A percentile compares a stretch with the other conserved stretches of the same genome.
Evolutionary conservation across 768 basidiomycete genomes (phyloP).

Genomic region (Rubroboletus satanas): DNA sequence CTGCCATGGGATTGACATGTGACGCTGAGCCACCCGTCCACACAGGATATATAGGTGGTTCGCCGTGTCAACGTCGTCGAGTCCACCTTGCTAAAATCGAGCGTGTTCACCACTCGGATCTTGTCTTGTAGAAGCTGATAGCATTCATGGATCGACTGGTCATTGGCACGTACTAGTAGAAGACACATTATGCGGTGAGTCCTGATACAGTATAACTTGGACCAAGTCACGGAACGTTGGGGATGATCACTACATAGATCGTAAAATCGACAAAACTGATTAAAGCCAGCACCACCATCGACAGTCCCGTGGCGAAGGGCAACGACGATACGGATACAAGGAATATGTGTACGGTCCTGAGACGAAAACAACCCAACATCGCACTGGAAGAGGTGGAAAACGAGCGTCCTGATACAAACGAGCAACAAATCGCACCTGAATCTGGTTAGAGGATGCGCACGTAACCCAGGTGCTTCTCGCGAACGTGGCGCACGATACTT

Average conservation of each 20-base stretch:
- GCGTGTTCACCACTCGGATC: too few relatives aligned
- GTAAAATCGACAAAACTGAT: too few relatives aligned
- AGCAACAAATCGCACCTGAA: not conserved
- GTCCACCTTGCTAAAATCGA: not conserved
- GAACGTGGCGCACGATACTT: conserved; percentile 13
- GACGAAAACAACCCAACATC: too few relatives aligned
- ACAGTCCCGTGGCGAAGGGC: too few relatives aligned
- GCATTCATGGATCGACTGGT: not conserved
- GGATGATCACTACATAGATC: too few relatives aligned
- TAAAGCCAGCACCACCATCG: too few relatives aligned
- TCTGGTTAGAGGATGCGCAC: not conserved
- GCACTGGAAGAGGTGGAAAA: not conserved
- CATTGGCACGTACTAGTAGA: not conserved
- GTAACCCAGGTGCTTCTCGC: conserved; percentile 12
- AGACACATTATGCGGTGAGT: not conserved
- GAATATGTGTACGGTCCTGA: too few relatives aligned
- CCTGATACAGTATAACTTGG: too few relatives aligned
- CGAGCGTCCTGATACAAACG: not conserved
- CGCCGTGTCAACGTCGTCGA: not conserved
- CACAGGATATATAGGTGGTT: not conserved
- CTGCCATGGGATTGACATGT: not conserved
- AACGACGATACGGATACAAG: too few relatives aligned
- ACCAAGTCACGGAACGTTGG: too few relatives aligned
- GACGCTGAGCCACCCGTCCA: not conserved
- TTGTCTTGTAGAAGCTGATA: not conserved